Conservation (phyloP, 2,329 filamentous ascomycete species). For the Scorias spongiosa region DNA sequence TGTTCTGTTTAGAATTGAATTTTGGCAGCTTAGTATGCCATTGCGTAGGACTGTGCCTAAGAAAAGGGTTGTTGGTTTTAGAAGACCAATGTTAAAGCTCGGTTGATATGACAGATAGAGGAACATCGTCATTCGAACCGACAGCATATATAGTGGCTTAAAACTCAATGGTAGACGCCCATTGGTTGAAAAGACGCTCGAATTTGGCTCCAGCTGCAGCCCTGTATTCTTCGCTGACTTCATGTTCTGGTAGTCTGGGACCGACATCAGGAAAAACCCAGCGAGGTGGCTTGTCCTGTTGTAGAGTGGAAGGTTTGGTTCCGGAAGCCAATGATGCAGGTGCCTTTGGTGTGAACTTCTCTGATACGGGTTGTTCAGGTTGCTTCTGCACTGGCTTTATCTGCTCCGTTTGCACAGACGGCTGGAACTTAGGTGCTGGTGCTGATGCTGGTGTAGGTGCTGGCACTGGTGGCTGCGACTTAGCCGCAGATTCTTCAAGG, state of each 20-base stretch:
- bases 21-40: too few relatives aligned
- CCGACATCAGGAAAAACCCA: background rate
- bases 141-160: too few relatives aligned
- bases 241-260: background rate
- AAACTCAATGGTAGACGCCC: background rate
- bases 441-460: background rate
- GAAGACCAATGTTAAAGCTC: too few relatives aligned
- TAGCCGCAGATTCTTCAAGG: background rate
- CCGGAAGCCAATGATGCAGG: background rate
- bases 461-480: background rate
- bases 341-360: too few relatives aligned
- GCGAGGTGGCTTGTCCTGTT: background rate
- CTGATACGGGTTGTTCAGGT: too few relatives aligned
- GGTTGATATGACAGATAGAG: too few relatives aligned
- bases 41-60: too few relatives aligned
- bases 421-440: background rate
- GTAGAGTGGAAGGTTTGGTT: background rate
- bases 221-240: background rate
- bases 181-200: background rate
- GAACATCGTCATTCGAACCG: too few relatives aligned
- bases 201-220: background rate
- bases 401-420: background rate
- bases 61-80: too few relatives aligned
- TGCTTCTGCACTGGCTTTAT: background rate
- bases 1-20: too few relatives aligned